A percentile compares a stretch with the other conserved stretches of the same genome.
phyloP scores from a whole-genome alignment of 768 basidiomycete species.

The Cyathus striatus region DNA sequence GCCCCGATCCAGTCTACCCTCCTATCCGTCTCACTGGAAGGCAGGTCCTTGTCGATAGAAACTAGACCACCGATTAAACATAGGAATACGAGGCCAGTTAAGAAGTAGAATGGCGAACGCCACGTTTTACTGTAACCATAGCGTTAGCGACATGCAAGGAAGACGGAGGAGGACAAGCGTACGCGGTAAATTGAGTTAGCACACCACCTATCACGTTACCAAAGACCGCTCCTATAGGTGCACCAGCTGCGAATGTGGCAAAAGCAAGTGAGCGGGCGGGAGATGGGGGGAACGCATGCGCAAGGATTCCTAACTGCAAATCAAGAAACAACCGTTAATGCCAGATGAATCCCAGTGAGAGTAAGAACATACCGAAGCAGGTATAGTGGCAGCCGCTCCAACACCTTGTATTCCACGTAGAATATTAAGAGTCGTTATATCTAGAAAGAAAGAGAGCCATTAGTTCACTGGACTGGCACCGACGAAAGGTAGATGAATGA shows the following conservation, averaged over 20 bases:
- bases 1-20: constrained; percentile 77
- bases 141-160: not conserved
- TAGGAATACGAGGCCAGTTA: constrained; percentile 49
- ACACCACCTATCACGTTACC: not conserved
- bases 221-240: not conserved
- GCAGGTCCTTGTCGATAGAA: constrained; percentile 56
- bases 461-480: too few species aligned
- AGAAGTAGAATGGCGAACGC: constrained; percentile 59
- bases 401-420: not conserved
- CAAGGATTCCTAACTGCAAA: not conserved
- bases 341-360: not conserved
- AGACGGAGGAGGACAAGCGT: not conserved
- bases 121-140: constrained; percentile 42
- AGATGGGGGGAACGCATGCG: not conserved
- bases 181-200: not conserved
- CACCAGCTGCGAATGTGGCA: not conserved
- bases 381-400: not conserved
- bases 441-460: not conserved
- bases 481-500: too few species aligned
- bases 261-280: not conserved
- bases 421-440: not conserved
- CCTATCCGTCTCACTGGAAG: constrained; percentile 5
- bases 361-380: not conserved
- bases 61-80: constrained; percentile 48
- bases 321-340: constrained; percentile 5